These are phyloP conservation scores for Dryas alaskensis DNA, from an alignment of 306 rosid species.

Conservation along the genomic window DNA sequence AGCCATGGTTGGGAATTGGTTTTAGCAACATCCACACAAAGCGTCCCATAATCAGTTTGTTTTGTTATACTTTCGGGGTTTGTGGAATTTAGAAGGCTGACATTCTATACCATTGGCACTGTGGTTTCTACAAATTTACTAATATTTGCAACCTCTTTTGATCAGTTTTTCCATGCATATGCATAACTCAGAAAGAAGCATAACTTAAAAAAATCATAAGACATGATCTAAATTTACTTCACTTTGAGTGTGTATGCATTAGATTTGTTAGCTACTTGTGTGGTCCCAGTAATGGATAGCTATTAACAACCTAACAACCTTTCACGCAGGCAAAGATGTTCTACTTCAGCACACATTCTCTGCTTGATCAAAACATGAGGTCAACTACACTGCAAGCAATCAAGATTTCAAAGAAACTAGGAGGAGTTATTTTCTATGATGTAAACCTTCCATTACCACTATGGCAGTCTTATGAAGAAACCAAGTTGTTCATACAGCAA, in stretches of 20 bases:
- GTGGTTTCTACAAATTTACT: not conserved
- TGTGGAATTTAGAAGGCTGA: not conserved
- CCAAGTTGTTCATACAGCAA: conserved; percentile 59
- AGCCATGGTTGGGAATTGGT: not conserved
- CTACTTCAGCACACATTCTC: conserved; percentile 81
- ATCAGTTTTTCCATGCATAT: not conserved
- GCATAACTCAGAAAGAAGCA: not conserved
- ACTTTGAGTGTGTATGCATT: not conserved
- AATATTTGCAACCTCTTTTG: not conserved
- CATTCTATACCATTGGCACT: not conserved
- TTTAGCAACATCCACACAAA: not conserved
- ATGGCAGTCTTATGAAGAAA: conserved; percentile 83
- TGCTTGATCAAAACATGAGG: conserved; percentile 87
- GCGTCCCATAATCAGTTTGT: not conserved
- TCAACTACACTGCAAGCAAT: conserved; percentile 79
- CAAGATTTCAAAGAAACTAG: conserved; percentile 66
- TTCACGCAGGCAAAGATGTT: conserved; percentile 88
- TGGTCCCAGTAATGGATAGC: conserved; percentile 3
- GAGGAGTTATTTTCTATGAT: conserved; percentile 80
- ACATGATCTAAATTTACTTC: not conserved
- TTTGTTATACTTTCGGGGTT: not conserved
- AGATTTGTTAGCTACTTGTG: not conserved
- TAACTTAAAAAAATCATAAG: not conserved
- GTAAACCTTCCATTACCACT: conserved; percentile 87
- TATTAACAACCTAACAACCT: conserved; percentile 27